Base-by-base conservation (phyloP, 2,329 filamentous ascomycete species). In the Monilinia laxa region DNA sequence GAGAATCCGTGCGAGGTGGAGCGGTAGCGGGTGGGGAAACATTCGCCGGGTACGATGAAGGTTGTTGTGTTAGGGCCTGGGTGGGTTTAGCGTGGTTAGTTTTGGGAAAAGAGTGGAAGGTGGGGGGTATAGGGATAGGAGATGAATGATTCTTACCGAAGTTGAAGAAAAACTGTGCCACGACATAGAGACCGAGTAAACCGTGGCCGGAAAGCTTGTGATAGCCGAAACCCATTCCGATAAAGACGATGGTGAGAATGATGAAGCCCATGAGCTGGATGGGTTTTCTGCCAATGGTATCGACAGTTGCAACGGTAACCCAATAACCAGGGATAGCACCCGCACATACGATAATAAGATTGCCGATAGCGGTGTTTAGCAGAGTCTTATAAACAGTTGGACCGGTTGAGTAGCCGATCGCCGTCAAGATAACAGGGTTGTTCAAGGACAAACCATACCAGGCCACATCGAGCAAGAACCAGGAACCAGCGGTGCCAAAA, bases 291-390 rank as follows among this genome's bases (percentile, higher is more conserved):
- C 91, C 91, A 18, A 94, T 72, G 1, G 85, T 91, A 77, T 95
- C 91, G 69, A 93, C 86, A 0, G 86, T 87, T 18, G 90, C 82
- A 35, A 93, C 86, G 1, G 90, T 90, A 16, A 89, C 84, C 90
- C 90, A 93, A 79, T 93, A 94, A 9, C 91, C 91, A 0, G 91
- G 91, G 5, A 94, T 85, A 14, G 90, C 88, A 62, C 91, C 91
- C 11, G 91, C 91, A 72, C 89, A 90, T 67, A 91, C 85, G 47
- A 94, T 78, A 70, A 94, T 92, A 68, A 93, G 84, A 77, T 92
- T 91, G 31, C 91, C 91, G 2, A 92, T 84, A 10, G 90, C 90
- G 65, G 87, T 88, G 75, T 90, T 91, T 77, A 87, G 86, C 70
- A 93, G 83, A 67, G 85, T 84, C 25, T 89, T 76, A 77, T 92